Evolutionary conservation across 768 basidiomycete genomes (phyloP), one percentile per base, ranked within the genome.

Genomic region (Russula compacta): DNA sequence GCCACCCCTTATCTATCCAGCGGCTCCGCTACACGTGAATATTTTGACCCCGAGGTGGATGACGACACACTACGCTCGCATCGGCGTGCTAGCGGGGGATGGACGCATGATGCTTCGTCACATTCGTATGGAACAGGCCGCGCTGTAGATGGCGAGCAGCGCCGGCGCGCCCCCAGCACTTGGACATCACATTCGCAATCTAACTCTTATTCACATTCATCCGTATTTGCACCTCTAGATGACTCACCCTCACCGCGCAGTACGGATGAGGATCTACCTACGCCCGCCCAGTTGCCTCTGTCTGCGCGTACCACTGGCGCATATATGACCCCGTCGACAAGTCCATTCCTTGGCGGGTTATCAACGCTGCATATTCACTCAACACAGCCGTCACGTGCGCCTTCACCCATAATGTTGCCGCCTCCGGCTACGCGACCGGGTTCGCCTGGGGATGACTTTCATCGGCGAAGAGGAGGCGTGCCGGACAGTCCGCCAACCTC

Each of bases 331-430:
- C 89, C 89, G 1, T 85, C 84, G 19, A 85, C 87, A 1, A 87
- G 85, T 61, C 89, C 89, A 0, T 90, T 92, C 78, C 80, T 92
- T 21, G 89, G 85, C 0, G 87, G 87, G 2, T 73, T 92, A 65
- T 80, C 86, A 56, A 85, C 85, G 6, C 79, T 92, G 60, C 85
- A 89, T 67, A 81, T 91, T 47, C 86, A 89, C 67, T 86, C 84
- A 1, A 75, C 85, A 3, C 80, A 81, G 54, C 82, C 84, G 0
- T 86, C 84, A 11, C 81, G 87, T 49, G 87, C 85, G 0, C 85
- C 89, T 0, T 86, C 85, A 3, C 86, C 89, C 7, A 81, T 87
- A 58, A 74, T 81, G 11, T 74, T 88, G 1, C 85, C 85, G 10
- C 72, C 73, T n/a, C 81, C 82, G 2, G 69, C 81, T 17, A 69